Evolutionary conservation across 371 early-diverging fungal species (phyloP).

Genomic region (Apophysomyces elegans): DNA sequence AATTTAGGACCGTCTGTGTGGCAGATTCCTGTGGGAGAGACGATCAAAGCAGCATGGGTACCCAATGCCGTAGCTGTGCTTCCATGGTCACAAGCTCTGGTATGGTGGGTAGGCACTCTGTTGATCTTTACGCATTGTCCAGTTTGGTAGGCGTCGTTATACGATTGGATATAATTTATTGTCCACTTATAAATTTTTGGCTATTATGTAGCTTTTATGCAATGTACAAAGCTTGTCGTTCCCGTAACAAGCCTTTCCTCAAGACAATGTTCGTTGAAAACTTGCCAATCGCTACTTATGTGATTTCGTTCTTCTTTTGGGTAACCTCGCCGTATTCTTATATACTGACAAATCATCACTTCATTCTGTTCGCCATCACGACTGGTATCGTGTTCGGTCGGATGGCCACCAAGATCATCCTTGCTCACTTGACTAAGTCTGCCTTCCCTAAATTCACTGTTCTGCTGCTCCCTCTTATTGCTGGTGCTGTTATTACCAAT

Average conservation of each 20-base stretch:
- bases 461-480: slow-evolving; percentile 72
- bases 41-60: slow-evolving; percentile 28
- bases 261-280: slow-evolving; percentile 65
- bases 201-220: slow-evolving; percentile 39
- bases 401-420: slow-evolving; percentile 87
- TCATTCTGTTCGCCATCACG: slow-evolving; percentile 73
- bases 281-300: slow-evolving; percentile 66
- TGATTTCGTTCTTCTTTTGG: slow-evolving; percentile 68
- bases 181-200: background rate
- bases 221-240: slow-evolving; percentile 74
- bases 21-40: slow-evolving; percentile 27
- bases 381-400: slow-evolving; percentile 87
- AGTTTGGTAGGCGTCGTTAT: slow-evolving; percentile 50
- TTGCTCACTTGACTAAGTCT: slow-evolving; percentile 85
- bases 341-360: slow-evolving; percentile 65
- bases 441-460: slow-evolving; percentile 80
- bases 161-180: no score
- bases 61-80: slow-evolving; percentile 41
- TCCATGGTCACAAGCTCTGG: slow-evolving; percentile 54
- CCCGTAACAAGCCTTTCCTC: slow-evolving; percentile 62
- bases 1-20: slow-evolving; percentile 37
- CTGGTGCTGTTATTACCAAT: slow-evolving; percentile 74
- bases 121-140: slow-evolving; percentile 73
- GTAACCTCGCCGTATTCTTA: slow-evolving; percentile 68
- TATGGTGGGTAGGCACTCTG: slow-evolving; percentile 61